These are phyloP conservation scores for Tirmania nivea DNA, from an alignment of 495 filamentous ascomycete species.

Conservation along the genomic window DNA sequence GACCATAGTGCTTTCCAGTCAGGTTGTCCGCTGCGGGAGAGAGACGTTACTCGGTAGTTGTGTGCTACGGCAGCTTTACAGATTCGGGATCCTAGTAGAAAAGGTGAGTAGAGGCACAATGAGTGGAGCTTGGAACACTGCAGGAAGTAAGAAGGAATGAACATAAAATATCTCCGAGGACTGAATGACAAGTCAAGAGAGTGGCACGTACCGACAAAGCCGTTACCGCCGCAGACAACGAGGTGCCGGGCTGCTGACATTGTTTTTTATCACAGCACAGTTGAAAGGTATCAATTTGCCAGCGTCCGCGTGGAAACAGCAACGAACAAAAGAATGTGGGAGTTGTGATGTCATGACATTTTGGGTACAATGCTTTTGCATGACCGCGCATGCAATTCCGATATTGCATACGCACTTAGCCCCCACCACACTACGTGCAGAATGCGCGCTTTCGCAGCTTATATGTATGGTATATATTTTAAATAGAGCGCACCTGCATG, in stretches of 20 bases:
- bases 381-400: too few species aligned
- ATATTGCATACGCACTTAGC: too few species aligned
- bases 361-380: too few species aligned
- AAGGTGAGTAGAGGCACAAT: slow-evolving; percentile 63
- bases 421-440: too few species aligned
- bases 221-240: slow-evolving; percentile 80
- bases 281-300: too few species aligned
- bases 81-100: slow-evolving; percentile 32
- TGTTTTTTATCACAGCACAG: too few species aligned
- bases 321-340: too few species aligned
- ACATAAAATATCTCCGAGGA: not conserved
- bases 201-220: slow-evolving; percentile 48
- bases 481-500: too few species aligned
- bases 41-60: not conserved
- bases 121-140: slow-evolving; percentile 34
- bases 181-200: slow-evolving; percentile 6
- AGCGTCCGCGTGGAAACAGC: too few species aligned
- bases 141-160: slow-evolving; percentile 3
- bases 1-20: slow-evolving; percentile 57
- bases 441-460: too few species aligned
- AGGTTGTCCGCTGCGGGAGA: slow-evolving; percentile 46
- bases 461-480: too few species aligned
- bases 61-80: not conserved
- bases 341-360: too few species aligned
- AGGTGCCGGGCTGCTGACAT: slow-evolving; percentile 21